Evolutionary conservation across 768 basidiomycete genomes (phyloP), one percentile per base, ranked within the genome.

Genomic region (Boletellus emodensis): DNA sequence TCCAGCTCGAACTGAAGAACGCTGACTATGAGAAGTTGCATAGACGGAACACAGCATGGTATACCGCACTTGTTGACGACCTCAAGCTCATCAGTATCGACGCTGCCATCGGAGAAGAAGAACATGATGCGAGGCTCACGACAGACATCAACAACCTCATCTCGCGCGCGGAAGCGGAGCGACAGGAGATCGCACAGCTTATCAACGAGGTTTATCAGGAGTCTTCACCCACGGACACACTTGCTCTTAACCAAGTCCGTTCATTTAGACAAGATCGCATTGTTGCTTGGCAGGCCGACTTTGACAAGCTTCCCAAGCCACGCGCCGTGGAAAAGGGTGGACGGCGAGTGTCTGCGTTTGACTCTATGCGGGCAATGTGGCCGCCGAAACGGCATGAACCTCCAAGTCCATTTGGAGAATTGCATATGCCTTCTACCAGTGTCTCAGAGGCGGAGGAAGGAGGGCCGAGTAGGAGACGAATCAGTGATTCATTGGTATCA

Each of bases 281-380:
- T 41, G 91, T 95, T 14, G 90, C 88, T n/a, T 97, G 94, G 90
- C 94, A 99, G 67, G 81, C 81, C 54, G 93, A 97, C 63, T 93
- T 95, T 57, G 88, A 92, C 58, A 81, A 83, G 45, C 75, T 97
- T 26, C 86, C 87, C 7, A 90, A 87, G 61, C 84, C 78, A 48
- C 85, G 81, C 55, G 74, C 77, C 63, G 59, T 51, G 18, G 84
- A 83, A 49, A 79, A 75, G 57, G 72, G 65, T 46, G 71, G 71
- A 34, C 81, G 81, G 48, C 74, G 80, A 53, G 62, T 75, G 5
- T 85, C 87, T 18, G 76, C 84, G 0, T 87, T 91, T 56, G 77
- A 77, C 24, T 83, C 88, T 22, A 75, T 90, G 44, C 78, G 84
- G 28, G 80, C 77, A 5, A 87, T 89, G 66, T 89, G 85, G 82